phyloP scores from a whole-genome alignment of 768 basidiomycete species.

The Lanmaoa rubissima region DNA sequence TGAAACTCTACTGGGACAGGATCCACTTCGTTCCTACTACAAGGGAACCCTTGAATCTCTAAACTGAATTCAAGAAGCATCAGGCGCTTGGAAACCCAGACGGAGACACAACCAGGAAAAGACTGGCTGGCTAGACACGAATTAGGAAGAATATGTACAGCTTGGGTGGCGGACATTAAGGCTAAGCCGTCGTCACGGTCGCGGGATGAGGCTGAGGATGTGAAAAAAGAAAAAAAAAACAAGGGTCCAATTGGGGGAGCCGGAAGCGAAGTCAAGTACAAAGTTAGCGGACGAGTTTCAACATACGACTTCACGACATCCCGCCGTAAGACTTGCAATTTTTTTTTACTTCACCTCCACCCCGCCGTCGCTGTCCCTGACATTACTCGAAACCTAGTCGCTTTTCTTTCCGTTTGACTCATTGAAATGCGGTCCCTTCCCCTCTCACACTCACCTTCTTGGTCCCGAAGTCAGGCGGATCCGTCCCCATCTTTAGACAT shows the following conservation, averaged over 20 bases:
- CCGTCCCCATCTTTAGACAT: conserved; percentile 35
- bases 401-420: not conserved
- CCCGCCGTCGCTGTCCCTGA: not conserved
- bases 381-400: not conserved
- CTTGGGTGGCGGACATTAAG: not conserved
- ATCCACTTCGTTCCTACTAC: not conserved
- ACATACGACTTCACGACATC: not conserved
- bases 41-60: not conserved
- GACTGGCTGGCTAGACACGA: not conserved
- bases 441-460: conserved; percentile 27
- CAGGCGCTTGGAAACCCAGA: not conserved
- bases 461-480: conserved; percentile 39
- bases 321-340: not conserved
- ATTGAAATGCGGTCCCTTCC: conserved; percentile 36
- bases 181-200: not conserved
- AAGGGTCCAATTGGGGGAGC: not conserved
- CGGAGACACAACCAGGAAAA: too few species aligned
- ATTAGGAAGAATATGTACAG: not conserved
- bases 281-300: conserved; percentile 1
- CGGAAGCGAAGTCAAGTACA: not conserved
- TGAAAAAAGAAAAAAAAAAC: not conserved
- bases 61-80: not conserved
- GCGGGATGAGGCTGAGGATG: not conserved
- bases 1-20: not conserved
- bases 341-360: not conserved